Percentiles rank a stretch among this genome's conserved stretches.
These are phyloP conservation scores for Chondrostereum purpureum DNA, from an alignment of 1,284 basidiomycete genomes.

Conservation along the genomic window DNA sequence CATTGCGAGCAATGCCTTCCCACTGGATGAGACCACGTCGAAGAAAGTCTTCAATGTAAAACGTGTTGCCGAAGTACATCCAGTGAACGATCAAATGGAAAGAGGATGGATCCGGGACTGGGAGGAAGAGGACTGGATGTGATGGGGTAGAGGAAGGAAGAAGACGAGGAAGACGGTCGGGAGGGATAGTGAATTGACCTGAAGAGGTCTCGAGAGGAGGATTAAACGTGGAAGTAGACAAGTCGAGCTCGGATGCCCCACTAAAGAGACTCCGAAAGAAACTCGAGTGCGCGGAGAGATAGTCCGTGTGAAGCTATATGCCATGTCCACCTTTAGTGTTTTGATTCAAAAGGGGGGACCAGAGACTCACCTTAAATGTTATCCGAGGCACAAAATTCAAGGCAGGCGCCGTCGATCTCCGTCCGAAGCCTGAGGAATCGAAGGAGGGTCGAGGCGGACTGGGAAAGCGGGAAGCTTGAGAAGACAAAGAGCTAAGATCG, in stretches of 20 bases:
- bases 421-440: slow-evolving; percentile 30
- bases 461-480: slow-evolving; percentile 23
- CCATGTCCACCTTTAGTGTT: slow-evolving; percentile 12
- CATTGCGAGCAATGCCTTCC: slow-evolving; percentile 77
- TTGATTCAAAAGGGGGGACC: not conserved
- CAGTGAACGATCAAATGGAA: slow-evolving; percentile 68
- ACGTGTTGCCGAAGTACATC: slow-evolving; percentile 69
- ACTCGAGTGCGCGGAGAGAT: slow-evolving; percentile 65
- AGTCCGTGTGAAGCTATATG: slow-evolving; percentile 63
- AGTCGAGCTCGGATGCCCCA: slow-evolving; percentile 54
- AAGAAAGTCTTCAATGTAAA: slow-evolving; percentile 54
- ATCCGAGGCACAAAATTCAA: slow-evolving; percentile 45
- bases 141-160: slow-evolving; percentile 50
- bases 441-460: slow-evolving; percentile 19
- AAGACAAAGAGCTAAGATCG: slow-evolving; percentile 21
- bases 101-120: slow-evolving; percentile 70
- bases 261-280: slow-evolving; percentile 63
- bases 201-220: slow-evolving; percentile 20
- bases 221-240: slow-evolving; percentile 33
- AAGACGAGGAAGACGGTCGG: slow-evolving; percentile 54
- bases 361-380: slow-evolving; percentile 49
- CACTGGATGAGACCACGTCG: slow-evolving; percentile 55
- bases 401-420: slow-evolving; percentile 49
- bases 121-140: slow-evolving; percentile 64
- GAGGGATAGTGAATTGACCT: slow-evolving; percentile 31